Base-by-base conservation (phyloP, 805 yeast genomes). In the Suhomyces canberraensis region DNA sequence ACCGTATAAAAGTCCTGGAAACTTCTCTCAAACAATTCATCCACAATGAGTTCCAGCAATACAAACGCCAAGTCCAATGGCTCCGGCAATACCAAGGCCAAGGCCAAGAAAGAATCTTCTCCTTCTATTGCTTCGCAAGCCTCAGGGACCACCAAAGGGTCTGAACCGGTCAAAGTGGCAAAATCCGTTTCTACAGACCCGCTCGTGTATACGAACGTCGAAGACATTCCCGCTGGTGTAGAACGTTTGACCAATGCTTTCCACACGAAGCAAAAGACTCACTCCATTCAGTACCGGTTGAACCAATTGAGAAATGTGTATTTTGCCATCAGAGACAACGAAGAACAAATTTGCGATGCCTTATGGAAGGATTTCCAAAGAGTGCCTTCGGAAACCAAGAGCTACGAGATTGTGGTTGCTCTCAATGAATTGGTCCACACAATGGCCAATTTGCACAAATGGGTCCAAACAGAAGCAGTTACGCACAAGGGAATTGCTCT, bases 311-410 rank as follows among this genome's bases (percentile, higher is more conserved):
- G 87, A 40, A 77, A 81, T 49, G 51, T 89, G 14, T 84, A 81
- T 62, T 80, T 71, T 47, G 80, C 76, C 2, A 38, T 89, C 13
- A 61, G 67, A 41, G 89, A 84, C 53, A 71, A 80, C 50, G 69
- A 64, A 35, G 79, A 76, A 3, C 62, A 53, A 9, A 49, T 91
- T 25, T 58, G 71, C 26, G 73, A 64, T 2, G 89, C 95, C 0
- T 60, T 89, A 44, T 44, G 61, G 16, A 54, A 67, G 44, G 98
- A 91, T 52, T 79, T 89, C 58, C 71, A 80, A 57, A 75, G 91
- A 40, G 57, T 84, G 1, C 60, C 64, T 3, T 61, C 66, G 24
- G 97, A 91, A 55, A 73, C 91, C 1, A 62, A 65, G 33, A 50
- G 76, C 22, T 56, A 76, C 31, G 98, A 91, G 56, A 45, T 78